Percentiles rank a stretch among this genome's conserved stretches.
These are phyloP conservation scores for Rubia balearica DNA, from an alignment of 305 asterid species.

Conservation along the genomic window DNA sequence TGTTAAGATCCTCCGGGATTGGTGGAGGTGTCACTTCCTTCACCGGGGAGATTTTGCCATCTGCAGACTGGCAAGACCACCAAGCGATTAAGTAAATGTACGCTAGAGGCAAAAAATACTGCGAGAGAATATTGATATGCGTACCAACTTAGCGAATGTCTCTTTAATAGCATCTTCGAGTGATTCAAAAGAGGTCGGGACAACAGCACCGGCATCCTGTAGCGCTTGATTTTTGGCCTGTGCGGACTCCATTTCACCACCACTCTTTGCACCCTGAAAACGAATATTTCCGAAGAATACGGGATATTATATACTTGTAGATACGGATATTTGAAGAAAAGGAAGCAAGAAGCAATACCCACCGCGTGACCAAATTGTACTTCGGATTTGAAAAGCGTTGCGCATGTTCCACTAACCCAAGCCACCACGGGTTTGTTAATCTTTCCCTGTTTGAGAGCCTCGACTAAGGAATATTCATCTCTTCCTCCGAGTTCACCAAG, in stretches of 20 bases:
- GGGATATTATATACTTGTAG: not conserved
- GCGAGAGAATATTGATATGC: constrained; percentile 12
- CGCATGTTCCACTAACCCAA: constrained; percentile 99
- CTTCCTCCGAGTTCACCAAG: constrained; percentile 99
- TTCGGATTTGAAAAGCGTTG: constrained; percentile 93
- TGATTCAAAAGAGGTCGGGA: constrained; percentile 91
- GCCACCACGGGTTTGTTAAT: constrained; percentile 94
- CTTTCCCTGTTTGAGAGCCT: constrained; percentile 95
- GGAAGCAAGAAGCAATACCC: constrained; percentile 26
- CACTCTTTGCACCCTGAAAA: constrained; percentile 95
- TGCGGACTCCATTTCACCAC: constrained; percentile 97
- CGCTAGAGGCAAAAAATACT: not conserved
- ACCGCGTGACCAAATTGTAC: constrained; percentile 99
- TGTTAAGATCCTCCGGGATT: constrained; percentile 93
- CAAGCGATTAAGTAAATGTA: constrained; percentile 14
- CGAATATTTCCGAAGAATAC: constrained; percentile 13
- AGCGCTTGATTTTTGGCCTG: constrained; percentile 97
- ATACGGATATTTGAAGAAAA: constrained; percentile 5
- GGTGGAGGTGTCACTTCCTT: constrained; percentile 90
- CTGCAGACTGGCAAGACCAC: constrained; percentile 46
- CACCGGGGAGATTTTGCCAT: constrained; percentile 59
- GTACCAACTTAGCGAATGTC: constrained; percentile 66
- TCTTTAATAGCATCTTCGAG: constrained; percentile 78
- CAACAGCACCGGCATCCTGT: constrained; percentile 84
- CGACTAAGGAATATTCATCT: constrained; percentile 96